phyloP scores from a whole-genome alignment of 192 early-diverging fungal genomes.

The Backusella mclennaniae region DNA sequence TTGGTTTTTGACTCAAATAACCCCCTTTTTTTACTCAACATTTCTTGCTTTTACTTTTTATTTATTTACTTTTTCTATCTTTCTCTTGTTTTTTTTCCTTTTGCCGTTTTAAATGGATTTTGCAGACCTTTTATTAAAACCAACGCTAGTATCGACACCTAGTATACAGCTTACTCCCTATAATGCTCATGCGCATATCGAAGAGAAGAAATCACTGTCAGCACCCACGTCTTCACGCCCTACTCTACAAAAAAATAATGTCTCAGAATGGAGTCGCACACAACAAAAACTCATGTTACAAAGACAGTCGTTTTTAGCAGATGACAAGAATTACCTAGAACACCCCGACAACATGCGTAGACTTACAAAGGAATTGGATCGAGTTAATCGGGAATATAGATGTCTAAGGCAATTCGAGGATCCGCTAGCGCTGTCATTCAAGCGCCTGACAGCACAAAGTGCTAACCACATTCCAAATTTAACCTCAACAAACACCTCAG shows the following conservation, averaged over 20 bases:
- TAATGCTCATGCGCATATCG: constrained; percentile 9
- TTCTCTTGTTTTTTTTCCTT: not conserved
- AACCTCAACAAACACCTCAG: not conserved
- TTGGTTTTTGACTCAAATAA: constrained; percentile 5
- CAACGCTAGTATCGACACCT: not conserved
- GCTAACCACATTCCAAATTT: not conserved
- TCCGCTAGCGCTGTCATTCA: constrained; percentile 40
- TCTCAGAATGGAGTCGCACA: constrained; percentile 25
- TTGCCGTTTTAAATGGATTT: not conserved
- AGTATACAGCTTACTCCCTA: constrained; percentile 7
- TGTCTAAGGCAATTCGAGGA: constrained; percentile 39
- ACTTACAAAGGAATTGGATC: constrained; percentile 45
- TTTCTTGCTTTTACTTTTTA: not conserved
- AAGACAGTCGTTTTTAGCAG: constrained; percentile 42
- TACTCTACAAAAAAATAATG: not conserved
- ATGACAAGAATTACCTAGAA: constrained; percentile 42
- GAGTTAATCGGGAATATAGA: constrained; percentile 49
- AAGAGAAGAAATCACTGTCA: constrained; percentile 1
- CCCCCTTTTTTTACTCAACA: not conserved
- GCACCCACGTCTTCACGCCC: not conserved
- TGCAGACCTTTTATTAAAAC: not conserved
- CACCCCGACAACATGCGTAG: constrained; percentile 42
- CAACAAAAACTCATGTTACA: constrained; percentile 48
- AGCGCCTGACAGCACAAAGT: constrained; percentile 20
- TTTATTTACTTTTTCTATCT: not conserved